Evolutionary conservation across 2,329 filamentous ascomycete species (phyloP).

Genomic region (Beauveria brongniartii): DNA sequence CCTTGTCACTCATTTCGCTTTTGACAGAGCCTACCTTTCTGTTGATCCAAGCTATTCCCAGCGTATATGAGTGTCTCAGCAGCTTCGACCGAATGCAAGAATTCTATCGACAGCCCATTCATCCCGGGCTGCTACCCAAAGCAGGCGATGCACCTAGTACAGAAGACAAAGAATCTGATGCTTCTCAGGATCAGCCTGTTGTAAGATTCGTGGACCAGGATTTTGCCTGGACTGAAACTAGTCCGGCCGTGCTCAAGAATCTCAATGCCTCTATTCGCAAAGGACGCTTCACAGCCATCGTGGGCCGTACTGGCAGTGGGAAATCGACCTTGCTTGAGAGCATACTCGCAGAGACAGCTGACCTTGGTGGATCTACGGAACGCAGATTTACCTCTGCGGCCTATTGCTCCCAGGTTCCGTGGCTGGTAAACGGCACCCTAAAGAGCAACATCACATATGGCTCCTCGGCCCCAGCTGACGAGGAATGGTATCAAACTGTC

Average conservation of each 20-base stretch:
- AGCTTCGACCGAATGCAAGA: constrained; percentile 19
- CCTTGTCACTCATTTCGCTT: constrained; percentile 18
- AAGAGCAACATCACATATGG: constrained; percentile 12
- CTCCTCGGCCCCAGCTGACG: not conserved
- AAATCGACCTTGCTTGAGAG: constrained; percentile 14
- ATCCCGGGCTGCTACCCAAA: not conserved
- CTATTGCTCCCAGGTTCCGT: constrained; percentile 15
- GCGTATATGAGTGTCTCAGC: constrained; percentile 12
- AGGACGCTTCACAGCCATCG: not conserved
- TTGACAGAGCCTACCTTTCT: constrained; percentile 14
- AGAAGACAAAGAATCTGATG: not conserved
- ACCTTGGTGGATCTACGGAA: not conserved
- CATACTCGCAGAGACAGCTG: constrained; percentile 12
- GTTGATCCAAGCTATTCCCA: constrained; percentile 8
- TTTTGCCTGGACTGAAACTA: not conserved
- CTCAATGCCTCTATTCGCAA: not conserved
- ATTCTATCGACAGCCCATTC: constrained; percentile 7
- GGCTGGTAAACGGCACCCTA: constrained; percentile 14
- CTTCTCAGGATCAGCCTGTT: not conserved
- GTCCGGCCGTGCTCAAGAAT: not conserved
- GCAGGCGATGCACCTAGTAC: no score
- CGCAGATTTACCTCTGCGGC: constrained; percentile 2
- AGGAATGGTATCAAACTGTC: constrained; percentile 13
- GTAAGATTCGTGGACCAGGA: not conserved
- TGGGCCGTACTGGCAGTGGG: constrained; percentile 13